phyloP scores from a whole-genome alignment of 2,329 filamentous ascomycete genomes.

The Hymenoscyphus scutula region DNA sequence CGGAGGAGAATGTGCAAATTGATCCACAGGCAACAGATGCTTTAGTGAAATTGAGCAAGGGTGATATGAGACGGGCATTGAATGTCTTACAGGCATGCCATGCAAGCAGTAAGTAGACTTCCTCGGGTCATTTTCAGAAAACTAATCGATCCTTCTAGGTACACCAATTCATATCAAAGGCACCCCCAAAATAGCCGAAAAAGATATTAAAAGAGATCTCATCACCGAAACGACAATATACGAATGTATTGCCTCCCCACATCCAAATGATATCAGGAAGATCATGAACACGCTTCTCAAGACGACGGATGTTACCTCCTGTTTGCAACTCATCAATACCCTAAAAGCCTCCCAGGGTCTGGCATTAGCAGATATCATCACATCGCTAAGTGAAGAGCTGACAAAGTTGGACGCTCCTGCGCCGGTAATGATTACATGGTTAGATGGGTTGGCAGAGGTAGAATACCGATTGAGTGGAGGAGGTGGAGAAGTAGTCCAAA shows the following conservation, averaged over 20 bases:
- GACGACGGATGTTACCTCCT: conserved; percentile 85
- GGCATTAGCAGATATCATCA: conserved; percentile 90
- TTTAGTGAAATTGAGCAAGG: conserved; percentile 83
- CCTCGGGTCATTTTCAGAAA: not conserved
- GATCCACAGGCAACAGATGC: conserved; percentile 76
- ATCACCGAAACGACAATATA: conserved; percentile 94
- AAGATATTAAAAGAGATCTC: conserved; percentile 72
- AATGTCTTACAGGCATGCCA: conserved; percentile 97
- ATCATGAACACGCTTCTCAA: conserved; percentile 81
- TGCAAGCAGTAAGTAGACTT: conserved; percentile 68
- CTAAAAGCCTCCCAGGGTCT: conserved; percentile 83
- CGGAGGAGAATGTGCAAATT: conserved; percentile 83
- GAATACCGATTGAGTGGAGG: conserved; percentile 89
- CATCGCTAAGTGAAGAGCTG: conserved; percentile 78
- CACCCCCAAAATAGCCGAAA: conserved; percentile 57
- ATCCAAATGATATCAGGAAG: conserved; percentile 80
- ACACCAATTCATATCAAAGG: conserved; percentile 64
- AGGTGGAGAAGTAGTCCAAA: conserved; percentile 84
- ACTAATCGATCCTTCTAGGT: conserved; percentile 43
- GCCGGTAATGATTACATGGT: conserved; percentile 86
- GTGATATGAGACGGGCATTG: conserved; percentile 91
- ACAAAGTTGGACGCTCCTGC: conserved; percentile 78
- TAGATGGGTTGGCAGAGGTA: conserved; percentile 86
- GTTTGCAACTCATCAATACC: conserved; percentile 81
- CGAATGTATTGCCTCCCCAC: conserved; percentile 93